These are phyloP conservation scores for Pneumocystis oryctolagi DNA, from an alignment of 1,139 yeast species.

Conservation along the genomic window DNA sequence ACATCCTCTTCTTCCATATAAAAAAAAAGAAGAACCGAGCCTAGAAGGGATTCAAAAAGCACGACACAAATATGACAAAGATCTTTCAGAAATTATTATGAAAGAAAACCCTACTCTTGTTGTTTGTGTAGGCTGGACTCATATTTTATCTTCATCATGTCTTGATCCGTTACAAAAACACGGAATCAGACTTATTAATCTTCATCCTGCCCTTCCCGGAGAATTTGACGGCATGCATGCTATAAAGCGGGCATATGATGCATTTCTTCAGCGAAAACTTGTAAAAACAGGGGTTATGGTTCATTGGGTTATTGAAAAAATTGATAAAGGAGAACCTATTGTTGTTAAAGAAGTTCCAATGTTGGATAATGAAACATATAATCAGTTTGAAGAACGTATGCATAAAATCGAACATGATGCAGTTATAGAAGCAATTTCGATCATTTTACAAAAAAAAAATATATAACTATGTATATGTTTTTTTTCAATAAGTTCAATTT, in stretches of 20 bases:
- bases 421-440: slow-evolving; percentile 51
- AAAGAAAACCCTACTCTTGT: slow-evolving; percentile 53
- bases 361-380: slow-evolving; percentile 55
- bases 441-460: not conserved
- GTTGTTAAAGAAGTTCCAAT: slow-evolving; percentile 65
- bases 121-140: slow-evolving; percentile 98
- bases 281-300: slow-evolving; percentile 90
- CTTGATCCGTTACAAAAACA: slow-evolving; percentile 48
- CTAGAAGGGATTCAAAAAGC: slow-evolving; percentile 38
- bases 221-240: slow-evolving; percentile 96
- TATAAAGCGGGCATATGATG: slow-evolving; percentile 88
- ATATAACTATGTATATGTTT: not conserved
- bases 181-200: slow-evolving; percentile 64
- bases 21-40: slow-evolving; percentile 25
- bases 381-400: slow-evolving; percentile 68
- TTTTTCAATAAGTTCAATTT: not conserved
- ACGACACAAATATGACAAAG: slow-evolving; percentile 58
- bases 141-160: slow-evolving; percentile 67
- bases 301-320: slow-evolving; percentile 85
- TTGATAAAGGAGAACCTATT: slow-evolving; percentile 82
- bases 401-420: slow-evolving; percentile 77
- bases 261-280: slow-evolving; percentile 70
- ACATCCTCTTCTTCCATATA: slow-evolving; percentile 63
- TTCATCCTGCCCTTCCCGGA: slow-evolving; percentile 95
- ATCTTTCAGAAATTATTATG: slow-evolving; percentile 55